Base-by-base conservation (phyloP, 371 early-diverging fungal species). In the Rhizopus stolonifer region DNA sequence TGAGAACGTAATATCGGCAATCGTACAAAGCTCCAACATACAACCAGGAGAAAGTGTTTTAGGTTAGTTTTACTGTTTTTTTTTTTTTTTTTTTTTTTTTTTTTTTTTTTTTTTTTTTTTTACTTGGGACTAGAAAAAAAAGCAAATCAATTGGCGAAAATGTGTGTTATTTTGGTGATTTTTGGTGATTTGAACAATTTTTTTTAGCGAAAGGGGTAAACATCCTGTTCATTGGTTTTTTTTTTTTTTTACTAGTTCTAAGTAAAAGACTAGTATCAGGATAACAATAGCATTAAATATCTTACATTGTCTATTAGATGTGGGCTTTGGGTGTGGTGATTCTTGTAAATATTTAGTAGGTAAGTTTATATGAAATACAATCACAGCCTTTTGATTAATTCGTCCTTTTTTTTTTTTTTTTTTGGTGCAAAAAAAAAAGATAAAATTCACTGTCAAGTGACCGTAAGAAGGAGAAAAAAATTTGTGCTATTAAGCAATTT, bases 311-410 rank as follows among this genome's bases (percentile, higher is more conserved):
- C 8, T 24, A 7, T 26, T 52, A 78, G 79, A 78, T 56, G 75
- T 78, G 24, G 79, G 75, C 0, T 78, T 70, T 70, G 79, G 79
- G 3, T 78, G 79, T 56, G 79, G 75, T 0, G 79, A 78, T 53
- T 78, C 79, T 0, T 78, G 73, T 43, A 67, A 74, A 31, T 15
- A 65, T 7, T 44, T 78, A 36, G 68, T 72, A 50, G 65, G 70
- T 67, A 70, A 32, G 22, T 0, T 10, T 14, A 38, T 3, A 14
- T 29, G 10, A 43, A 1, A 18, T 4, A 44, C 21, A 4, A 4
- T 26, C 10, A 40, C 43, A 14, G n/a, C 14, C 7, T 26, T 18
- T 44, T n/a, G 14, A 15, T 17, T 17, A 8, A 26, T 48, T 49
- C 13, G 11, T 36, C 14, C 40, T 18, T 39, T 18, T 34, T 18